Base-by-base conservation (phyloP, 1,284 basidiomycete genomes). In the Ceratobasidium sp. region DNA sequence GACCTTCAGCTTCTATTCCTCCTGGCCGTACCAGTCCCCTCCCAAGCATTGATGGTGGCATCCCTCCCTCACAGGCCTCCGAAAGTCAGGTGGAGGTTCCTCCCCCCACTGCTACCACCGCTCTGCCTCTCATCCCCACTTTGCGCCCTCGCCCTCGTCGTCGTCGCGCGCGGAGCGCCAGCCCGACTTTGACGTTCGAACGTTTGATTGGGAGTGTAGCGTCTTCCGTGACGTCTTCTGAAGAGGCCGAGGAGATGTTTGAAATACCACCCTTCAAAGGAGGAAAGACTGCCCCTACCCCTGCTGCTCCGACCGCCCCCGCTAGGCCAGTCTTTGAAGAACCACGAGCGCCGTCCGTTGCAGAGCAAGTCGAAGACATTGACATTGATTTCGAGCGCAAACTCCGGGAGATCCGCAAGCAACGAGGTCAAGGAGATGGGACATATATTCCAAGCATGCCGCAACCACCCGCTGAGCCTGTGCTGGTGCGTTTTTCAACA, bases 151-250 rank as follows among this genome's bases (percentile, higher is more conserved):
- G 74, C 16, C 48, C 71, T 28, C 64, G 48, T 46, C 72, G 74
- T 28, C 74, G 59, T 34, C 58, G 71, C 43, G 71, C 60, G 14
- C 71, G 71, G 16, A 62, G 59, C 36, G 58, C 60, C 23, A 74
- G 74, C 52, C 74, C 74, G 18, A 73, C 74, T 12, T 36, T 73
- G 6, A 57, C 62, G n/a, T 73, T 71, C 41, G 55, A 53, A 26
- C 57, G 67, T 5, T 58, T 70, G 43, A 70, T 70, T 18, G 46
- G 46, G 8, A 58, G 55, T 23, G 30, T 48, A 6, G 55, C 55
- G 30, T 58, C 67, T 26, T 70, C 67, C 8, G 21, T 57, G 14
- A 41, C 34, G 18, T 34, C 67, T 14, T 70, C 67, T 26, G 53
- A 45, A 8, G 53, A 59, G 21, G 39, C 28, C 12, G 43, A n/a